These are phyloP conservation scores for Passiflora organensis DNA, from an alignment of 345 rosid genomes.

Conservation along the genomic window DNA sequence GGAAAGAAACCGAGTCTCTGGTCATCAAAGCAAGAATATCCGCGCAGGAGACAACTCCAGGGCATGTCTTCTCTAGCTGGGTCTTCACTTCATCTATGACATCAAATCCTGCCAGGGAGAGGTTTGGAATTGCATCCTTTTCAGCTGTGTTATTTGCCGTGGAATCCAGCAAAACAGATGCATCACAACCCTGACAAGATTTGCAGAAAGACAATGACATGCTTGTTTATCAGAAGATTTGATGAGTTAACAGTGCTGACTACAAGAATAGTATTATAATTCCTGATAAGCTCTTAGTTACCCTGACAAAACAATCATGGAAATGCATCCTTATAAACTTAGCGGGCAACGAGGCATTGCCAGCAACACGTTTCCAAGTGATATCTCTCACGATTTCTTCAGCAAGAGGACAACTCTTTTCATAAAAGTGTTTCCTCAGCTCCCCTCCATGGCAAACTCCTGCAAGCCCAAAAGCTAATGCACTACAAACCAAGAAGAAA, in stretches of 20 bases:
- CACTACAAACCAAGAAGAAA: constrained; percentile 15
- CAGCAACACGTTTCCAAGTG: constrained; percentile 30
- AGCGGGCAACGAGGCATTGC: constrained; percentile 33
- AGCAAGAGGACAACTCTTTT: constrained; percentile 25
- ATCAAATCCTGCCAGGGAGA: constrained; percentile 39
- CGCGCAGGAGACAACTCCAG: constrained; percentile 63
- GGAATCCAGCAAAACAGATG: constrained; percentile 45
- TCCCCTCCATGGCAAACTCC: constrained; percentile 28
- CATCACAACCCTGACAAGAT: constrained; percentile 61
- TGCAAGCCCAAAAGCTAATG: constrained; percentile 2
- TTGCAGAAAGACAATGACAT: not conserved
- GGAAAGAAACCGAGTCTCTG: constrained; percentile 51
- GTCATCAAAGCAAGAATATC: constrained; percentile 53
- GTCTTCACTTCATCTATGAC: constrained; percentile 52
- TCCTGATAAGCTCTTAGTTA: constrained; percentile 19
- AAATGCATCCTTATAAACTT: constrained; percentile 58
- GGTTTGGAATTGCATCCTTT: constrained; percentile 52
- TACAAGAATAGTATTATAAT: no score
- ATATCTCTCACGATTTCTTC: constrained; percentile 34
- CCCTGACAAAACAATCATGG: constrained; percentile 66
- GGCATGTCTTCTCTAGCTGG: constrained; percentile 45
- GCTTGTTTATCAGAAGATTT: no score
- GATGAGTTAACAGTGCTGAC: no score
- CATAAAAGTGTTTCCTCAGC: constrained; percentile 35
- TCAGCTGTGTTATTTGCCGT: constrained; percentile 37